Base-by-base conservation (phyloP, 2,329 filamentous ascomycete species). In the Truncatella angustata region DNA sequence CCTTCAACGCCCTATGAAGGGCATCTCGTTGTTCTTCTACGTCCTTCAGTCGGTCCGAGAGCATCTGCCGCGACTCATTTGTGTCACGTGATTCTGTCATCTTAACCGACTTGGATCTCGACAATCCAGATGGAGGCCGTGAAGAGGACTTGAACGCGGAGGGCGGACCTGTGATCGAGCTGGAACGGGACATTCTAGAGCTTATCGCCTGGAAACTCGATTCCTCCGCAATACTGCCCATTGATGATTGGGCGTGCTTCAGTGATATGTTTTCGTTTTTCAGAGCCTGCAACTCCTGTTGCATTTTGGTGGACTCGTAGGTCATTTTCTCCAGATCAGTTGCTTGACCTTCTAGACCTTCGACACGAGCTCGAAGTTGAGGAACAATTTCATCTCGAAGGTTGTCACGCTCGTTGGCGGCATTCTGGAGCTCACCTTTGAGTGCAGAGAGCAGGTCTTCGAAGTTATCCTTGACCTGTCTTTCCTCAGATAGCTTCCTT, bases 1-100 rank as follows among this genome's bases (percentile, higher is more conserved):
- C 90, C 73, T 89, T 92, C 49, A 99, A 76, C 5, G 94, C 91
- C 54, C 82, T 84, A 73, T 97, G 94, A 5, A 99, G 78, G 1
- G 93, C 92, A 69, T 99, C 93, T 43, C 94, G 84, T 72, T 99
- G 94, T 39, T 90, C 86, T 70, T 97, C 93, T 10, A 97, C 86
- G 58, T 97, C 93, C 70, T 96, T 96, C 16, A 96, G 78, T 26
- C 89, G 82, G 59, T 96, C 91, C 2, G 86, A 83, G 14, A 92
- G 71, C 10, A n/a, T n/a, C n/a, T n/a, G n/a, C n/a, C n/a, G n/a
- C n/a, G n/a, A n/a, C n/a, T n/a, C n/a, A n/a, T n/a, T n/a, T n/a
- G 82, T 80, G 50, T 93, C 89, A 50, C 85, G 79, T 4, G 82
- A 84, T 60, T 89, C 81, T 53, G 63, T 70, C 68, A 64, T 75